Base-by-base conservation (phyloP, 2,329 filamentous ascomycete species). In the Exutisphaerella laricina region DNA sequence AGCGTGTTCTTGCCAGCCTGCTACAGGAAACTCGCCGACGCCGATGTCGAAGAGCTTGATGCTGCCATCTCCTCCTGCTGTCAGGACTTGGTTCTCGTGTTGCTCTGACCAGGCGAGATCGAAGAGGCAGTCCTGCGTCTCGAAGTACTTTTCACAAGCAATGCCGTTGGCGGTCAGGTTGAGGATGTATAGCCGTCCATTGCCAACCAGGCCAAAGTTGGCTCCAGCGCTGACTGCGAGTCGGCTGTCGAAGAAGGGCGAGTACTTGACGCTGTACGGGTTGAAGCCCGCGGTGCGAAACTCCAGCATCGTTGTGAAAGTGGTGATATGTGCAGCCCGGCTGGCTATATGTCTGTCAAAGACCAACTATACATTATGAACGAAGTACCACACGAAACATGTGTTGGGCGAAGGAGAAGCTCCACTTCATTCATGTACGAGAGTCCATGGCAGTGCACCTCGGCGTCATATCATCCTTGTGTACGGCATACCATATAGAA, bases 181-280 rank as follows among this genome's bases (percentile, higher is more conserved):
- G 18, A 97, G 74, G 45, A 90, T 81, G 61, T 86, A 97, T 1
- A 97, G 70, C 31, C 89, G 80, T 8, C 92, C 92, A 71, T 98
- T 98, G 35, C 92, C 92, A 25, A 98, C 90, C 28, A 98, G 85
- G 28, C 92, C 92, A 69, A 92, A 98, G 72, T 98, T 97, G 51
- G 90, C 81, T n/a, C 88, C 85, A 1, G 85, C 78, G 21, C 87
- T 86, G 58, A 96, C 88, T 44, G 90, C 90, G 52, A 98, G 80
- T 51, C 89, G 82, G 54, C 86, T 92, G 71, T 97, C 92, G 71
- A 94, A 94, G 72, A 96, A 98, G 5, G 92, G 92, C 43, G 90
- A 97, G 74, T 97, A 98, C 70, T 96, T 95, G 67, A 96, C 88
- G 56, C 86, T 87, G 70, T 94, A 96, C 59, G 89, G 89, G 67